Percentiles rank a stretch among this genome's conserved stretches.
Evolutionary conservation across 2,329 filamentous ascomycete species (phyloP).

Genomic region (Colletotrichum sansevieriae): DNA sequence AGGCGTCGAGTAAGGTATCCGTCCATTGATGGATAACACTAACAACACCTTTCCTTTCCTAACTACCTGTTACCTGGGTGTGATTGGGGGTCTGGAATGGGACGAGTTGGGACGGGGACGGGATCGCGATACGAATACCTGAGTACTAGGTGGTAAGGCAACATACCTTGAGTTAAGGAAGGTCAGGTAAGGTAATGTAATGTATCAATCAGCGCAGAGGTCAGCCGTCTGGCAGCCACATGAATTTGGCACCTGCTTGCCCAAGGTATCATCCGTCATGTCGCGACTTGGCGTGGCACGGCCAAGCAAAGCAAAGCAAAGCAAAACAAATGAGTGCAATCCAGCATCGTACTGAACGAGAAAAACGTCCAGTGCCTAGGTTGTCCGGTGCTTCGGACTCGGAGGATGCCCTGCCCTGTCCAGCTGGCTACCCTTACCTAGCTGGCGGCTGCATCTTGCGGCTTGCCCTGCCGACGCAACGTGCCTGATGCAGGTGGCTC

Average conservation of each 20-base stretch:
- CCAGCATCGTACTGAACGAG: too few relatives aligned
- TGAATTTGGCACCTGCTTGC: conserved; percentile 13
- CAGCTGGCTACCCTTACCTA: conserved; percentile 12
- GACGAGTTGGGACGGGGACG: background rate
- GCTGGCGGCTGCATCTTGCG: conserved; percentile 2
- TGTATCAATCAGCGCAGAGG: too few relatives aligned
- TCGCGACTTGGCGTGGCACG: conserved; percentile 1
- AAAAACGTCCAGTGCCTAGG: too few relatives aligned
- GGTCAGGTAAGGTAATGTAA: too few relatives aligned
- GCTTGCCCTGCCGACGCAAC: background rate
- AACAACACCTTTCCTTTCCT: background rate
- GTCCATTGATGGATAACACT: conserved; percentile 17
- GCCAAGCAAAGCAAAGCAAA: background rate
- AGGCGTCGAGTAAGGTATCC: conserved; percentile 20
- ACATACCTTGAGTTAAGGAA: too few relatives aligned
- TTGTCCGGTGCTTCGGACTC: too few relatives aligned
- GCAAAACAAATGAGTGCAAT: background rate
- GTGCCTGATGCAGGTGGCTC: too few relatives aligned
- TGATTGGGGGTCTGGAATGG: background rate
- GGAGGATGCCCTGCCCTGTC: background rate
- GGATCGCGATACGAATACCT: background rate
- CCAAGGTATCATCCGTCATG: conserved; percentile 8
- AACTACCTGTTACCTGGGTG: too few relatives aligned
- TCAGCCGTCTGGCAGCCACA: too few relatives aligned
- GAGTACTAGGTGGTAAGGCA: too few relatives aligned